phyloP scores from a whole-genome alignment of 768 basidiomycete species.

The Hericium coralloides region DNA sequence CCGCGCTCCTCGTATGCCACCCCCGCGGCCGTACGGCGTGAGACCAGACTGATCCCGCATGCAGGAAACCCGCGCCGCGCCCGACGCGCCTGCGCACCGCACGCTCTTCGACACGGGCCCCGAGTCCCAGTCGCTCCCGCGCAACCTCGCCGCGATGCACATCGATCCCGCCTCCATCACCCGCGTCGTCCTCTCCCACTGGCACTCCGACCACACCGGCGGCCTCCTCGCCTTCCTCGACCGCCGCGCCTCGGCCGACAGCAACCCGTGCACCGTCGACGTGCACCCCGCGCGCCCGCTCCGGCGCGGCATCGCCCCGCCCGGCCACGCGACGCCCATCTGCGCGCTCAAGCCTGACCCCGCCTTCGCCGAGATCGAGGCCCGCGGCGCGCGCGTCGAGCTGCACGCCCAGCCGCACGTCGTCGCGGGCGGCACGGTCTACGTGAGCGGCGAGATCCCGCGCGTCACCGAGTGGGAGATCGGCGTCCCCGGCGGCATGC shows the following conservation, averaged over 20 bases:
- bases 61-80: conserved; percentile 46
- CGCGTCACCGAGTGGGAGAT: conserved; percentile 58
- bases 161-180: background rate
- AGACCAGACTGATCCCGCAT: background rate
- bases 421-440: conserved; percentile 54
- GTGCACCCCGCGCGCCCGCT: conserved; percentile 70
- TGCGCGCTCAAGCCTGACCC: conserved; percentile 62
- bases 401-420: conserved; percentile 51
- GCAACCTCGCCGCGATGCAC: conserved; percentile 44
- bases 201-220: background rate
- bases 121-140: conserved; percentile 54
- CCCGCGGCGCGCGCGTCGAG: conserved; percentile 46
- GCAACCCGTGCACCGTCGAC: conserved; percentile 43
- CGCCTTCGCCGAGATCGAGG: conserved; percentile 54
- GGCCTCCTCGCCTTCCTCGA: background rate
- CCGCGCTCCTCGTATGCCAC: conserved; percentile 56
- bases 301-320: conserved; percentile 66
- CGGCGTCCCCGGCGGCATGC: conserved; percentile 59
- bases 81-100: conserved; percentile 35
- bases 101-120: conserved; percentile 83
- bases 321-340: conserved; percentile 49
- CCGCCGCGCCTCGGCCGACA: background rate
- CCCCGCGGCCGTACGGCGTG: no score
- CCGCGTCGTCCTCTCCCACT: no score
- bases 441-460: conserved; percentile 77